Evolutionary conservation across 768 basidiomycete species (phyloP).

Genomic region (Tulasnella sp.): DNA sequence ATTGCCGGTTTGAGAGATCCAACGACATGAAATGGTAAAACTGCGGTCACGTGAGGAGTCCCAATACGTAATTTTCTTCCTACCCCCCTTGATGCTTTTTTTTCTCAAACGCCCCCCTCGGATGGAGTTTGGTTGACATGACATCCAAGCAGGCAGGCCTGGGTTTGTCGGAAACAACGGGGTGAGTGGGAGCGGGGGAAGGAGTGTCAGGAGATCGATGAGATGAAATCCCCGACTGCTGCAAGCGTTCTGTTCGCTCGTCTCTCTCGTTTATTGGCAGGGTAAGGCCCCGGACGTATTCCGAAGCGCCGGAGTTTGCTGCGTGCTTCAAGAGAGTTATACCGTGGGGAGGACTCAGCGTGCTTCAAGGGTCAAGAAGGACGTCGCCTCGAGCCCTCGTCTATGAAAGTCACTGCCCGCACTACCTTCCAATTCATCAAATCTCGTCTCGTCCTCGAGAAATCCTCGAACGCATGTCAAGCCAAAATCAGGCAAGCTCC

Average conservation of each 20-base stretch:
- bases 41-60: not conserved
- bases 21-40: not conserved
- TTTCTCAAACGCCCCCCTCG: not conserved
- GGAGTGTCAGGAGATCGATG: not conserved
- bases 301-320: not conserved
- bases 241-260: not conserved
- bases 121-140: not conserved
- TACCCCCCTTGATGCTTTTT: not conserved
- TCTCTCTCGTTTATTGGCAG: not conserved
- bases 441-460: not conserved
- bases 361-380: conserved; percentile 7
- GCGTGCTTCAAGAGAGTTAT: not conserved
- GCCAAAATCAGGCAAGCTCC: conserved; percentile 6
- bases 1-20: not conserved
- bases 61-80: not conserved
- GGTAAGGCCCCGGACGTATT: not conserved
- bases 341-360: conserved; percentile 5
- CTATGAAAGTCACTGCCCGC: conserved; percentile 5
- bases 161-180: not conserved
- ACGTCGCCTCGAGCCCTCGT: not conserved
- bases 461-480: not conserved
- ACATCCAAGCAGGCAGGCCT: not conserved
- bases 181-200: not conserved
- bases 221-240: not conserved
- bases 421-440: not conserved